Base-by-base conservation (phyloP, 179 eudicot genomes). In the Drosera spatulata region DNA sequence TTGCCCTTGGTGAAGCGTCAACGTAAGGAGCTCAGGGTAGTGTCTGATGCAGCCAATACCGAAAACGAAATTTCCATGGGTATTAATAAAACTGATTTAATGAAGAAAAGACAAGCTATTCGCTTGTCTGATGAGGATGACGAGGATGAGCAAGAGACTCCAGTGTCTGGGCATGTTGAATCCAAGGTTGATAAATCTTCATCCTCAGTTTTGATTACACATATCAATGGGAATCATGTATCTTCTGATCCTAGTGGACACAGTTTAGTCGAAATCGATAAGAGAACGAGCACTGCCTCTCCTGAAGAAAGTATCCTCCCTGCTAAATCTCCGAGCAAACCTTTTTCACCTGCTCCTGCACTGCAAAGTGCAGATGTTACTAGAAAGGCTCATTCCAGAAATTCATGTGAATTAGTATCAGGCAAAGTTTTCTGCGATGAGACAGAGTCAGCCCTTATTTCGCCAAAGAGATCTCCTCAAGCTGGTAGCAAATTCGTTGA, bases 61-160 rank as follows among this genome's bases (percentile, higher is more conserved):
- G 60, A 47, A 58, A 55, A 73, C 8, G 71, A 60, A 8, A 66
- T 53, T 50, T 65, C 52, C 65, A 14, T 40, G 51, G n/a, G 6
- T 40, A 8, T 11, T 47, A 43, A 71, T 62, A 82, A 61, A 65
- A 70, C 52, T 63, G 81, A 63, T 12, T 40, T 22, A 13, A 71
- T 69, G 33, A 46, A 50, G 5, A 82, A 69, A 69, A 71, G 91
- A 43, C 74, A 87, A 73, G 83, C 84, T 66, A 80, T 81, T 64
- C 79, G 81, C 66, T 52, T 79, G n/a, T 77, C 56, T 64, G 90
- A 77, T 55, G 84, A 75, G n/a, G 77, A 82, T 13, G 73, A 79
- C 53, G 87, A 75, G 2, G 80, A 81, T 59, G 70, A 70, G 56
- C 82, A 81, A 14, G 82, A 76, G 60, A 84, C 91, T 57, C 91